Base-by-base conservation (phyloP, 2,329 filamentous ascomycete species). In the Trichoderma sp. region DNA sequence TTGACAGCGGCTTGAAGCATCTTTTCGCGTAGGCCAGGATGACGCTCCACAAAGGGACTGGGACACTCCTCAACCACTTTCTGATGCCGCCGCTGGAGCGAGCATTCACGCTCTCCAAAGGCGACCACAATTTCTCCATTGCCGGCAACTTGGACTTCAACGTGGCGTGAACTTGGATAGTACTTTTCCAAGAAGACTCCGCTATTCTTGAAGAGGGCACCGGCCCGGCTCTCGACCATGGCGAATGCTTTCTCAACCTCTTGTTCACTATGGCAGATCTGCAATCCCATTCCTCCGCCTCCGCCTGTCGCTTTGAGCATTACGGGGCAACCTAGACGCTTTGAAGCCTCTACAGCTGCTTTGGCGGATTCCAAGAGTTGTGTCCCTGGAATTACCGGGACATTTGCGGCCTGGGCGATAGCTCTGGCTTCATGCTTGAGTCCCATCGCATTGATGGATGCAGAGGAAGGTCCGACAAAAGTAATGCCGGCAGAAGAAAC, bases 131-230 rank as follows among this genome's bases (percentile, higher is more conserved):
- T 56, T 21, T 56, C 50, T 56, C 50, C 50, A 6, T 56, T 56
- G 11, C 50, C 50, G 11, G 50, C 50, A 21, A 56, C 50, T 56
- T 56, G 50, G 1, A 56, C 50, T 2, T 56, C 50, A 14, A 56
- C 21, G 24, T 56, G 50, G 21, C 50, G 50, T 56, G 50, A 56
- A 56, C 21, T 56, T 3, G 50, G 50, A 24, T 24, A 56, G 21
- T 56, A 87, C 5, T 84, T 82, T 75, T 88, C 86, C 1, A 88
- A 75, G 29, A 88, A 85, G 3, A 84, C 81, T 5, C 84, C 83
- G 0, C 81, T 80, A 2, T 84, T 83, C 4, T 85, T 84, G 76
- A 88, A 88, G 12, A 84, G 85, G 6, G 83, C 81, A n/a, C 82
- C 78, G 0, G 84, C 85, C 18, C 60, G 60, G 29, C 60, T 63